Percentiles rank a stretch among this genome's conserved stretches.
These are phyloP conservation scores for Camellia japonica DNA, from an alignment of 148 eudicot species.

Conservation along the genomic window DNA sequence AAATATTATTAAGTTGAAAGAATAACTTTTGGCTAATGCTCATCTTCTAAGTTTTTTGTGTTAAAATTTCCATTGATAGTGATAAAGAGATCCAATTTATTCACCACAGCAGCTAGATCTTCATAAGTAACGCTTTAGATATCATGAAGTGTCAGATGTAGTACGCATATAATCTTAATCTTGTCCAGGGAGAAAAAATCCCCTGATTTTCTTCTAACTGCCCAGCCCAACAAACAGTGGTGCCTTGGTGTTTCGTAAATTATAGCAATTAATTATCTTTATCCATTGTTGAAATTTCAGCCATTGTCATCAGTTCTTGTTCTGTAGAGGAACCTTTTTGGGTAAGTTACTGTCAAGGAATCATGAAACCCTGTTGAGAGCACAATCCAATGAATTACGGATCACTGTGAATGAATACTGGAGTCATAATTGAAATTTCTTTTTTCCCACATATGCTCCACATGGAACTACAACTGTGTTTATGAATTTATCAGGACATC, in stretches of 20 bases:
- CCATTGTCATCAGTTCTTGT: neutral
- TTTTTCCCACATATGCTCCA: neutral
- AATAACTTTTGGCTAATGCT: slow-evolving; percentile 7
- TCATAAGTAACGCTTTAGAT: neutral
- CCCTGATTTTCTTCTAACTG: neutral
- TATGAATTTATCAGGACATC: neutral
- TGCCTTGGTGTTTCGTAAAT: neutral
- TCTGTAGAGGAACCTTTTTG: neutral
- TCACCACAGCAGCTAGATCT: neutral
- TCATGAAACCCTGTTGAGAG: neutral
- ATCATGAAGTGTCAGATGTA: neutral
- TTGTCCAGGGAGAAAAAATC: neutral
- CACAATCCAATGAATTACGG: neutral
- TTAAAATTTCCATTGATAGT: neutral
- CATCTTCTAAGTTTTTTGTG: neutral
- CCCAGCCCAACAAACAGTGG: neutral
- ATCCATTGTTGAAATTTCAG: neutral
- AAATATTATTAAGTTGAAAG: neutral
- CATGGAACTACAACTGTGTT: neutral
- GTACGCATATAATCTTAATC: neutral
- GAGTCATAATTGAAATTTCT: neutral
- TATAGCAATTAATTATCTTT: no score
- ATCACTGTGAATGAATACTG: neutral
- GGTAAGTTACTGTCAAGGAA: neutral
- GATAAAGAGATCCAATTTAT: neutral